Evolutionary conservation across 2,329 filamentous ascomycete species (phyloP), one percentile per base, ranked within the genome.

Genomic region (Cladophialophora psammophila): DNA sequence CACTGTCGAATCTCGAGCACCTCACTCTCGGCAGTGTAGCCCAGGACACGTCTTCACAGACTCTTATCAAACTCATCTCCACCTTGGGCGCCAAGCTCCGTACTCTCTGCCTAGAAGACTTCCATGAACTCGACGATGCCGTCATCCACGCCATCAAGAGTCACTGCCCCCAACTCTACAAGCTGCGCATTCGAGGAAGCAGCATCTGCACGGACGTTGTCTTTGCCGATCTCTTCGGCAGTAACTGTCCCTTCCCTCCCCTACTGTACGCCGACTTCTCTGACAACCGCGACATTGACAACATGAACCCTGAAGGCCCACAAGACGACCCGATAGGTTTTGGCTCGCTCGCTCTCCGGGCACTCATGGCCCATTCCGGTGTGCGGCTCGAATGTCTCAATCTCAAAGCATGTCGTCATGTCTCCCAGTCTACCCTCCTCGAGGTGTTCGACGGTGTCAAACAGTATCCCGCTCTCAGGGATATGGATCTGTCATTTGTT

Each of bases 291-390:
- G 87, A 93, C 73, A 76, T 96, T 38, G 91, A 97, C 75, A 71
- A 92, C 66, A 80, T 83, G 57, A 86, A 86, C 32, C 90, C 92
- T 0, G 85, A 89, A 26, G 87, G 88, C 4, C 85, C 87, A 0
- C 80, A 88, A 64, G 83, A 85, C 31, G 74, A 73, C 18, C 78
- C 86, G 7, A 80, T 94, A 53, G 94, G 94, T 1, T 84, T 97
- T 36, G 92, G 90, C 60, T 90, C 88, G 0, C 79, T 85, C 5
- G 93, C 91, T 0, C 94, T 98, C 80, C 82, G 85, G 70, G 91
- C 92, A 0, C 80, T 97, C 52, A 97, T 97, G 92, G 80, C 82
- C 0, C 94, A 97, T 76, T 97, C 93, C 0, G 91, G 92, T 3
- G 75, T 80, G 1, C 82, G 80, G 10, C 79, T 98, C 1, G 83